These are phyloP conservation scores for Microbotryum violaceum DNA, from an alignment of 1,284 basidiomycete genomes.

Conservation along the genomic window DNA sequence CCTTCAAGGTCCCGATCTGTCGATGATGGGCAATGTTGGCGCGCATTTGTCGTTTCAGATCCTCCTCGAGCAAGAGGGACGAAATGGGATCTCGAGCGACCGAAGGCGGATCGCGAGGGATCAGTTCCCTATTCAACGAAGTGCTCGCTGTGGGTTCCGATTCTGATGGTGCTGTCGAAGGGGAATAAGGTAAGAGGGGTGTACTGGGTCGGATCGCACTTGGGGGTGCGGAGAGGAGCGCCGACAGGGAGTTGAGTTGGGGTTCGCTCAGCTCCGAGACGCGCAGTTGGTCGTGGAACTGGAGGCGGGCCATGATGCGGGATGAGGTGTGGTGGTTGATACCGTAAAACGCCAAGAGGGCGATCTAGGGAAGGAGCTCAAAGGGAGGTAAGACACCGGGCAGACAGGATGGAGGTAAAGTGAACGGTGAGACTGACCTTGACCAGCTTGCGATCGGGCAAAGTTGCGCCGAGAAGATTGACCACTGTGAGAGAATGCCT, in stretches of 20 bases:
- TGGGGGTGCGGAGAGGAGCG: conserved; percentile 76
- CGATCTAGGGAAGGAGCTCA: conserved; percentile 52
- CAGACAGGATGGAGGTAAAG: not conserved
- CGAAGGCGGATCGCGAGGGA: conserved; percentile 24
- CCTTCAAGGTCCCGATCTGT: conserved; percentile 80
- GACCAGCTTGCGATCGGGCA: conserved; percentile 60
- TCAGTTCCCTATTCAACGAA: conserved; percentile 5
- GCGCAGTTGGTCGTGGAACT: conserved; percentile 67
- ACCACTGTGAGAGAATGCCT: conserved; percentile 15
- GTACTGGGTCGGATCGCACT: conserved; percentile 56
- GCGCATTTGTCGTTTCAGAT: conserved; percentile 64
- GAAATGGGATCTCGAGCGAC: conserved; percentile 53
- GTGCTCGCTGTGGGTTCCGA: conserved; percentile 32
- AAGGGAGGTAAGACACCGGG: not conserved
- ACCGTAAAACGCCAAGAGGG: conserved; percentile 74
- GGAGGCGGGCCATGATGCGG: conserved; percentile 76
- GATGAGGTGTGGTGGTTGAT: conserved; percentile 64
- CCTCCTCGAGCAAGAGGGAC: conserved; percentile 69
- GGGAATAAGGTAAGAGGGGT: conserved; percentile 41
- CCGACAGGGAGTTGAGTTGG: conserved; percentile 74
- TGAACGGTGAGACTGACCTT: conserved; percentile 47
- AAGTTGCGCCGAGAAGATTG: conserved; percentile 62
- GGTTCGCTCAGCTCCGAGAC: conserved; percentile 65
- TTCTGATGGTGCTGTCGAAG: conserved; percentile 40
- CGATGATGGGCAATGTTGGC: conserved; percentile 85